A percentile compares a stretch with the other conserved stretches of the same genome.
Conservation (phyloP, 2,329 filamentous ascomycete species). For the Sphaerulina musiva region DNA sequence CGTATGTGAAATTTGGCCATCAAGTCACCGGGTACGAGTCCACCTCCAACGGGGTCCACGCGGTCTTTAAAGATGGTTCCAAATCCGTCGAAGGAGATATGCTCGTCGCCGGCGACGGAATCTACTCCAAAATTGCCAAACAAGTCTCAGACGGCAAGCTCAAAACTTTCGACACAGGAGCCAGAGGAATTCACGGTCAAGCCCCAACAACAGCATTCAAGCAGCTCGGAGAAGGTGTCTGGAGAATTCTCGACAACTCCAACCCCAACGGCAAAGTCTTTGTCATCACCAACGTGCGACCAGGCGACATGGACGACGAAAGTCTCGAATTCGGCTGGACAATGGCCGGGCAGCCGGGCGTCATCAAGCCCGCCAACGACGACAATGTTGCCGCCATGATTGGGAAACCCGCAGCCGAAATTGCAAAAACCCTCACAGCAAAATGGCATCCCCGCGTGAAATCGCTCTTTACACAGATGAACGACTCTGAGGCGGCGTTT, state of each 20-base stretch:
- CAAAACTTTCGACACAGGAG: slow-evolving; percentile 58
- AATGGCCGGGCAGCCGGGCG: slow-evolving; percentile 52
- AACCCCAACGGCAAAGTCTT: slow-evolving; percentile 45
- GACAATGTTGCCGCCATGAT: slow-evolving; percentile 55
- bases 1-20: slow-evolving; percentile 50
- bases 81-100: slow-evolving; percentile 54
- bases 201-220: slow-evolving; percentile 57
- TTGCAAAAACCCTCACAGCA: slow-evolving; percentile 50
- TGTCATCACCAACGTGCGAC: slow-evolving; percentile 58
- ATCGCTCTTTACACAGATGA: slow-evolving; percentile 55
- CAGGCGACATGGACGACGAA: slow-evolving; percentile 54
- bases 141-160: slow-evolving; percentile 53
- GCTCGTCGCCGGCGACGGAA: slow-evolving; percentile 57
- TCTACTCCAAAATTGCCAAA: slow-evolving; percentile 54
- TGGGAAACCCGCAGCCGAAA: slow-evolving; percentile 50
- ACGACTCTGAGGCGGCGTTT: slow-evolving; percentile 52
- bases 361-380: slow-evolving; percentile 53
- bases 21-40: slow-evolving; percentile 55
- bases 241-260: slow-evolving; percentile 46
- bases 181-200: slow-evolving; percentile 59
- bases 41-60: slow-evolving; percentile 49
- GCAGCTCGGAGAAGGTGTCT: slow-evolving; percentile 58
- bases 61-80: slow-evolving; percentile 55
- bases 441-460: slow-evolving; percentile 53
- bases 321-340: slow-evolving; percentile 58